These are phyloP conservation scores for Nitzschia inconspicua DNA, from an alignment of 108 stramenopile genomes.

Conservation along the genomic window DNA sequence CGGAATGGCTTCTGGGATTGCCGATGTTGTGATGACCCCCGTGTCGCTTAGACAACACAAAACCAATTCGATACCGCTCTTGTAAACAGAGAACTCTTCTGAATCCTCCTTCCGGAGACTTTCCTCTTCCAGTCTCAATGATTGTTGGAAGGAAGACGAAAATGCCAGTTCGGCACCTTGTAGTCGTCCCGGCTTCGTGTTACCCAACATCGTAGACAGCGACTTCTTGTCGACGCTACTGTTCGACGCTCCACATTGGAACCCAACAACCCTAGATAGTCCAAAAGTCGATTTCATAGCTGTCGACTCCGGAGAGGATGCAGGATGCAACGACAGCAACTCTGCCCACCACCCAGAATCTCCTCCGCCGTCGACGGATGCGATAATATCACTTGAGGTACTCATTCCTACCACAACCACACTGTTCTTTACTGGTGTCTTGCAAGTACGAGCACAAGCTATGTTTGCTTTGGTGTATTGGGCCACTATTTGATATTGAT, in stretches of 20 bases:
- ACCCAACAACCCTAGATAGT: conserved; percentile 18
- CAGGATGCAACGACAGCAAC: conserved; percentile 45
- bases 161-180: conserved; percentile 44
- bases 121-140: not conserved
- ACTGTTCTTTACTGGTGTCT: conserved; percentile 21
- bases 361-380: not conserved
- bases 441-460: conserved; percentile 48
- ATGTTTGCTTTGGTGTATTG: conserved; percentile 27
- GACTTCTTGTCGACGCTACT: conserved; percentile 7
- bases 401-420: conserved; percentile 33
- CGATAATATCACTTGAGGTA: not conserved
- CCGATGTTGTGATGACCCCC: conserved; percentile 40
- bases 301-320: not conserved
- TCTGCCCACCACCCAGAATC: conserved; percentile 70
- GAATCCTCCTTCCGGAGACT: not conserved
- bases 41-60: conserved; percentile 47
- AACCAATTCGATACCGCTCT: conserved; percentile 20
- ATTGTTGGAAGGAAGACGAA: not conserved
- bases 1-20: conserved; percentile 31
- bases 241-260: conserved; percentile 22
- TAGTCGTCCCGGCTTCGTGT: conserved; percentile 31
- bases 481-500: conserved; percentile 23
- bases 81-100: not conserved
- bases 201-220: conserved; percentile 16
- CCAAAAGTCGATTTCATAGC: conserved; percentile 5